A percentile compares a stretch with the other conserved stretches of the same genome.
Evolutionary conservation across 345 rosid species (phyloP).

Genomic region (Eucalyptus erythrocorys): DNA sequence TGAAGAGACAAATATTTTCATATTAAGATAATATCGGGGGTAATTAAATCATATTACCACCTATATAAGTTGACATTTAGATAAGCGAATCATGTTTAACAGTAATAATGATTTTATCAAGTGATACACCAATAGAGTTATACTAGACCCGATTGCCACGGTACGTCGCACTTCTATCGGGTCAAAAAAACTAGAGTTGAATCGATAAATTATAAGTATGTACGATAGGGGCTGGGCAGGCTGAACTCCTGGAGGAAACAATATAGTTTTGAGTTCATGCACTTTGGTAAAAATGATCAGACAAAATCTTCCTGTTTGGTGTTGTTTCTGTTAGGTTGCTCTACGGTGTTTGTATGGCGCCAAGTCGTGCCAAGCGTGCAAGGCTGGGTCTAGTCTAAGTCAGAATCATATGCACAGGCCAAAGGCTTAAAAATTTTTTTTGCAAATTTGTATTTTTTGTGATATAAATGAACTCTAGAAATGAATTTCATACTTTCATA

Average conservation of each 20-base stretch:
- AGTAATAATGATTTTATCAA: fast-evolving
- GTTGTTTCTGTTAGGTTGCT: background rate
- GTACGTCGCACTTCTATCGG: background rate
- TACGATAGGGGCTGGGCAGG: background rate
- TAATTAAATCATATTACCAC: background rate
- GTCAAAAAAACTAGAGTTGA: background rate
- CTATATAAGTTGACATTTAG: background rate
- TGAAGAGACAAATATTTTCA: background rate
- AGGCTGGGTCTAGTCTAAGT: background rate
- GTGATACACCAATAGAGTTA: background rate
- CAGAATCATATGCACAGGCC: background rate
- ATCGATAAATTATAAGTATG: background rate
- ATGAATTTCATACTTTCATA: background rate
- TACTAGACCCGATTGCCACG: fast-evolving
- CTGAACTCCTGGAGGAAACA: background rate
- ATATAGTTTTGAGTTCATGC: background rate
- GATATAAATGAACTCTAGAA: no score
- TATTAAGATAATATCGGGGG: background rate
- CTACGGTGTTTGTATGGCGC: background rate
- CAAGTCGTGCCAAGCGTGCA: no score
- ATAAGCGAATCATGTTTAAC: background rate
- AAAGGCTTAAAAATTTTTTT: background rate
- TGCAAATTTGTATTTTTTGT: background rate
- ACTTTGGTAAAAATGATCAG: background rate
- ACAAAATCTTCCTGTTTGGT: background rate